These are phyloP conservation scores for Candolleomyces eurysporus DNA, from an alignment of 768 basidiomycete genomes.

Conservation along the genomic window DNA sequence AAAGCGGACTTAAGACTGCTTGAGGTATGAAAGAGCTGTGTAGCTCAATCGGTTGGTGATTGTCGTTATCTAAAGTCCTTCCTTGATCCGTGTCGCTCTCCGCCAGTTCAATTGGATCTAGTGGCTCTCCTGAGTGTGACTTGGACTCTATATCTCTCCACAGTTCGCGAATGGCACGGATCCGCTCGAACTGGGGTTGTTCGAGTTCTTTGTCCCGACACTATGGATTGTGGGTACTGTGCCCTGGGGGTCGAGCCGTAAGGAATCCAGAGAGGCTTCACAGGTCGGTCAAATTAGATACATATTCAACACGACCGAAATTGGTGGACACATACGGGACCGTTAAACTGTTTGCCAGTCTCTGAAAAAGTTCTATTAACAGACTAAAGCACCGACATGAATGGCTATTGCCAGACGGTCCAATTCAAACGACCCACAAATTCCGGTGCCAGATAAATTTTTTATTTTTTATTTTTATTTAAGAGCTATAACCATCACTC, in stretches of 20 bases:
- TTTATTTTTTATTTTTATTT: background rate
- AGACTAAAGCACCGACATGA: background rate
- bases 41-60: too few relatives aligned
- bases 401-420: background rate
- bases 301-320: background rate
- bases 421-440: background rate
- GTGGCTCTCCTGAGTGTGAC: background rate
- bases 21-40: too few relatives aligned
- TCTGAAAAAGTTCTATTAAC: background rate
- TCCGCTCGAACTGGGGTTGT: background rate
- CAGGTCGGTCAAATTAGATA: background rate
- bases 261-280: slow-evolving; percentile 6
- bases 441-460: background rate
- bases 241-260: slow-evolving; percentile 2
- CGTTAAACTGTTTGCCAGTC: slow-evolving; percentile 5
- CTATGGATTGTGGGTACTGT: background rate
- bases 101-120: too few relatives aligned
- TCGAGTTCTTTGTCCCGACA: background rate
- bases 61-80: too few relatives aligned
- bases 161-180: background rate
- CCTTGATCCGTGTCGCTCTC: too few relatives aligned
- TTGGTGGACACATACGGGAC: background rate
- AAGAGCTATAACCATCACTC: background rate
- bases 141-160: background rate
- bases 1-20: too few relatives aligned